phyloP scores from a whole-genome alignment of 371 early-diverging fungal species.

The Mortierella sp. region DNA sequence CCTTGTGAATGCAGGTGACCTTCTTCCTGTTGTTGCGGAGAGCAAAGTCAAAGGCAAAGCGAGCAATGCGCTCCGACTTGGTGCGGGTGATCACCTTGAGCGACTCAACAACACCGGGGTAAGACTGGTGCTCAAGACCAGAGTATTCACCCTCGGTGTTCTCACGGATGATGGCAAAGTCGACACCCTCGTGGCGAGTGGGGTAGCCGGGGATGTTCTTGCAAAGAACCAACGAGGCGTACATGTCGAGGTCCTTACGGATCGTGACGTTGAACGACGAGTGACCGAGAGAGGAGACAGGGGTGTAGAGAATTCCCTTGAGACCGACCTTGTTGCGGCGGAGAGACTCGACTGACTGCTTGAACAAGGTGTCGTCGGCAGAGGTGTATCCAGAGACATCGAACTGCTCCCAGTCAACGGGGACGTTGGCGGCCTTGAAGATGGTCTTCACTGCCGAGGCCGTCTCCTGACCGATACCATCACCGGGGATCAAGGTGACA shows the following conservation, averaged over 20 bases:
- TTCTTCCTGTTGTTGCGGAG: conserved; percentile 95
- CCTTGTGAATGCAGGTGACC: conserved; percentile 98
- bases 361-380: conserved; percentile 75
- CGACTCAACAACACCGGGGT: conserved; percentile 98
- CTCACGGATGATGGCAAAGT: conserved; percentile 98
- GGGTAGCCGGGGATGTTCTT: conserved; percentile 86
- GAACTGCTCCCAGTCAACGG: conserved; percentile 95
- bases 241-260: conserved; percentile 97
- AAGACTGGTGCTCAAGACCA: conserved; percentile 97
- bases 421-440: conserved; percentile 91
- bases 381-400: conserved; percentile 91
- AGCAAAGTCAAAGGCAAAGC: conserved; percentile 98
- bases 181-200: conserved; percentile 89
- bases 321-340: conserved; percentile 95
- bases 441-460: conserved; percentile 90
- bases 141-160: conserved; percentile 99
- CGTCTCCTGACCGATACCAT: conserved; percentile 96
- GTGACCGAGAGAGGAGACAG: conserved; percentile 86
- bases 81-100: conserved; percentile 94
- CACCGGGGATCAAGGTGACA: conserved; percentile 97
- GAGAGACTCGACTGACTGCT: conserved; percentile 90
- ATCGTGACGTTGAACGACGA: conserved; percentile 94
- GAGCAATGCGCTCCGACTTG: conserved; percentile 97
- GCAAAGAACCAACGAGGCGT: conserved; percentile 88
- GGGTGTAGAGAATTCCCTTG: conserved; percentile 97